Base-by-base conservation (phyloP, 129 eudicot species). In the Calendula officinalis region DNA sequence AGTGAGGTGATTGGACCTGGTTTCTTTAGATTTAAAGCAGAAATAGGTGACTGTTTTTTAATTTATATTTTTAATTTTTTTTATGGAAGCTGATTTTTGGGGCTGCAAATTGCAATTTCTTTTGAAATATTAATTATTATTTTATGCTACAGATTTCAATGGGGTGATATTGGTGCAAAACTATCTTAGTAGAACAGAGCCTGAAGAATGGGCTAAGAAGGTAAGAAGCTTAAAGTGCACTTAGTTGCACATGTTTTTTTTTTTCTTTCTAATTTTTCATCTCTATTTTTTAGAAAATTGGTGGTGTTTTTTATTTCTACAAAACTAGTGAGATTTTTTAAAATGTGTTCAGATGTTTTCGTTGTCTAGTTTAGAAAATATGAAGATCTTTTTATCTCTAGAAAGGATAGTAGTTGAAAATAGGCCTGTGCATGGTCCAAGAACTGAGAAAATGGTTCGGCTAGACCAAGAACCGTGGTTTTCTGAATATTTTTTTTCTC, bases 1-100 rank as follows among this genome's bases (percentile, higher is more conserved):
- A 92, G 98, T 14, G 98, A 92, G 83, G 98, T 92, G 66, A 92
- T 92, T 56, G 98, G 98, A 58, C 98, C 98, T 66, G 98, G 98
- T 34, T 88, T 85, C 75, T 92, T 92, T 49, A 79, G 98, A 80
- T 92, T 92, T 68, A 92, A 92, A 80, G 98, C 96, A 32, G 98
- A 92, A 72, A 92, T 92, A 80, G 98, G 98, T 89, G 74, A 78
- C 22, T 7, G 40, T 6, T 14, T 35, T 32, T 11, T 13, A 27
- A 16, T 54, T 42, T 51, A 49, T 52, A 5, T 8, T 62, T 8
- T 56, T 8, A 38, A 13, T 22, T 16, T 5, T 15, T 34, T 8
- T 14, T 36, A 8, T 22, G 35, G 36, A 27, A 2, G 8, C 7
- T 44, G 33, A 15, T 47, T 57, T 13, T 69, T 5, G 13, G 38